Evolutionary conservation across 441 rosid species (phyloP).

Genomic region (Syzygium syzygioides): DNA sequence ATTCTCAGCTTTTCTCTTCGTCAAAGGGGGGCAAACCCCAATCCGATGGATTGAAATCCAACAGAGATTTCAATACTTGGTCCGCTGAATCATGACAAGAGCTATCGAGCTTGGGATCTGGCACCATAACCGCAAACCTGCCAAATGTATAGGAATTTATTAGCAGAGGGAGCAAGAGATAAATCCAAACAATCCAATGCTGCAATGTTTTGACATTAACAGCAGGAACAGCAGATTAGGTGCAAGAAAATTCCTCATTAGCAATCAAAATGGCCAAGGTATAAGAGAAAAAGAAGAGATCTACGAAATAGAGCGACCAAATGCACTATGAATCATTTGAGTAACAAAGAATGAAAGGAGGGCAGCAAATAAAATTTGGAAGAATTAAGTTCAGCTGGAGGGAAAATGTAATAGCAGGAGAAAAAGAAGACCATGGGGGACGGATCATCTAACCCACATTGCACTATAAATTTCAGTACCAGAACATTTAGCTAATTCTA

Average conservation of each 20-base stretch:
- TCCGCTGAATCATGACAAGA: constrained; percentile 54
- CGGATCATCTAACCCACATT: neutral
- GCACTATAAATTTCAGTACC: neutral
- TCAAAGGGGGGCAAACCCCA: constrained; percentile 80
- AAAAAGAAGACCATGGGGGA: neutral
- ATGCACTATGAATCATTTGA: neutral
- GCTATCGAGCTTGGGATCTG: constrained; percentile 76
- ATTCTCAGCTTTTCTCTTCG: constrained; percentile 1
- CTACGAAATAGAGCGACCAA: neutral
- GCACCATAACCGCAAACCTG: constrained; percentile 82
- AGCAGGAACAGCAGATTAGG: neutral
- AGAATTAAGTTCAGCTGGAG: neutral
- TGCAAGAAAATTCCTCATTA: neutral
- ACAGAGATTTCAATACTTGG: constrained; percentile 57
- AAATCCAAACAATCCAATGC: neutral
- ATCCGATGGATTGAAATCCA: constrained; percentile 53
- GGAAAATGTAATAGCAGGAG: neutral
- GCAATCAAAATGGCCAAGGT: neutral
- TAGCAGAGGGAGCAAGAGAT: neutral
- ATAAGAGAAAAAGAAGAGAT: neutral
- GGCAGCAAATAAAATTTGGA: neutral
- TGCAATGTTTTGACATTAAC: neutral
- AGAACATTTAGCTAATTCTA: neutral
- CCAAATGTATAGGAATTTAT: neutral
- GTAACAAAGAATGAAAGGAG: neutral